Conservation (phyloP, 2,329 filamentous ascomycete species). For the Colletotrichum sp. region DNA sequence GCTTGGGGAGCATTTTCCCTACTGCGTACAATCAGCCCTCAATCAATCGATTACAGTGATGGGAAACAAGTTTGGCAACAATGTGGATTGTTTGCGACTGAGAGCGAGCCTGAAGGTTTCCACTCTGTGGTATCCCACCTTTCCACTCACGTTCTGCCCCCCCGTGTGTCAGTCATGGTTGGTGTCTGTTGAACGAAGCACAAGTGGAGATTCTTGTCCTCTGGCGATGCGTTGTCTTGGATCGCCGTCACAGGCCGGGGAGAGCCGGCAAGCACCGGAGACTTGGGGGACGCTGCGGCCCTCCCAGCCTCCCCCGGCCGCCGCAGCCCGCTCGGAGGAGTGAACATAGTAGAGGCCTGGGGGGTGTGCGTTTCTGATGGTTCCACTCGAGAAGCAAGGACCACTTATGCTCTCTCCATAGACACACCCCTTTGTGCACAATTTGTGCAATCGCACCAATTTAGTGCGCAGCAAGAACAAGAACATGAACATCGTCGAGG, state of each 20-base stretch:
- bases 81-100: not conserved
- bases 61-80: not conserved
- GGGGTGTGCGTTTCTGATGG: not conserved
- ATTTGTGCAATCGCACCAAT: not conserved
- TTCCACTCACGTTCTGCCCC: not conserved
- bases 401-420: not conserved
- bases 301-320: not conserved
- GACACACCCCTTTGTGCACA: not conserved
- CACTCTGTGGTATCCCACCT: not conserved
- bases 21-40: not conserved
- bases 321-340: not conserved
- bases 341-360: not conserved
- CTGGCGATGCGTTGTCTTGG: conserved; percentile 13
- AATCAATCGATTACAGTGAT: not conserved
- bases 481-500: not conserved
- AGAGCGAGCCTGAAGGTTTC: not conserved
- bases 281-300: not conserved
- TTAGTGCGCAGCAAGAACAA: not conserved
- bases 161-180: not conserved
- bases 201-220: not conserved
- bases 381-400: not conserved
- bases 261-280: conserved; percentile 13
- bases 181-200: not conserved
- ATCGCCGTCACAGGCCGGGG: conserved; percentile 14
- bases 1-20: not conserved